Percentiles rank a stretch among this genome's conserved stretches.
Evolutionary conservation across 1,139 yeast genomes (phyloP).

Genomic region (Yamadazyma atmosphaerica): DNA sequence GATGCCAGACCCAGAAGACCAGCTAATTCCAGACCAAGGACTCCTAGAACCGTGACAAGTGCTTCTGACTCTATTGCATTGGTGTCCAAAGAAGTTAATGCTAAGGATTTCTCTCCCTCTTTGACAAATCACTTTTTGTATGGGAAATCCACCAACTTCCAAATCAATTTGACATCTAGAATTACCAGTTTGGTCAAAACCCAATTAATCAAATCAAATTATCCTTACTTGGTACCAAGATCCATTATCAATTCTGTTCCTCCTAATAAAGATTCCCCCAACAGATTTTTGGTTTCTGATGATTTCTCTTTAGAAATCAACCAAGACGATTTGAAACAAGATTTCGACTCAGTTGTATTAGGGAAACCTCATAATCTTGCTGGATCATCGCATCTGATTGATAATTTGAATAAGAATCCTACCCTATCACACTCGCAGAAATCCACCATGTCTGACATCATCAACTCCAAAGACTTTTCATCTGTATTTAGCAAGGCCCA

Average conservation of each 20-base stretch:
- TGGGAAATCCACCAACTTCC: conserved; percentile 38
- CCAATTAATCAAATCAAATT: conserved; percentile 38
- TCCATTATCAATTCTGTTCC: conserved; percentile 28
- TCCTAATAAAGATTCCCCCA: conserved; percentile 18
- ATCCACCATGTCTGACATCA: conserved; percentile 29
- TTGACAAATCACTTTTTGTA: conserved; percentile 33
- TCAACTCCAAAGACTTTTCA: conserved; percentile 21
- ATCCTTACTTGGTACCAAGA: conserved; percentile 45
- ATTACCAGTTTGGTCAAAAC: conserved; percentile 45
- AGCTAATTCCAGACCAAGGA: conserved; percentile 1
- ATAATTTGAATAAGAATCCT: conserved; percentile 32
- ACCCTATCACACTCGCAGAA: conserved; percentile 28
- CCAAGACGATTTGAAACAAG: conserved; percentile 21
- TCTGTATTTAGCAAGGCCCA: conserved; percentile 30
- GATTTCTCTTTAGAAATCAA: conserved; percentile 31
- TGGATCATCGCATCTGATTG: conserved; percentile 11
- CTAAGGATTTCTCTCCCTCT: conserved; percentile 12
- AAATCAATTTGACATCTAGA: conserved; percentile 33
- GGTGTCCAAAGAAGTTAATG: conserved; percentile 9
- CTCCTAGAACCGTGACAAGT: conserved; percentile 4
- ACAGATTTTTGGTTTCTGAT: conserved; percentile 36
- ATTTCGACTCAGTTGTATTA: conserved; percentile 33
- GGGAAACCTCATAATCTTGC: conserved; percentile 25
- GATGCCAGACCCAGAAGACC: background rate
- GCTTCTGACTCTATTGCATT: conserved; percentile 8